Base-by-base conservation (phyloP, 2,329 filamentous ascomycete species). In the Reticulascus tulasneorum region DNA sequence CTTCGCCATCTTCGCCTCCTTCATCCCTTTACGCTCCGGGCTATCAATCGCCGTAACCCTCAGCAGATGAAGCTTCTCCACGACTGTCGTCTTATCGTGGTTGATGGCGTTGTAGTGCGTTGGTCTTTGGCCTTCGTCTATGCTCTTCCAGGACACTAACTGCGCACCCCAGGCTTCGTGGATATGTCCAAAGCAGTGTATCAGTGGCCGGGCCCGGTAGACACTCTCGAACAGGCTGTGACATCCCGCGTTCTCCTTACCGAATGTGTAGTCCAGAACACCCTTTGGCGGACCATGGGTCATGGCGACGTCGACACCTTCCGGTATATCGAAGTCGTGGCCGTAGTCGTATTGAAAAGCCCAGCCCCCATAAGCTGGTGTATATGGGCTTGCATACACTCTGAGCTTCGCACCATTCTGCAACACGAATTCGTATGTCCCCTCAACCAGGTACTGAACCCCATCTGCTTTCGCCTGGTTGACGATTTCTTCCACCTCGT, bases 121-220 rank as follows among this genome's bases (percentile, higher is more conserved):
- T 3, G 58, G 60, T 5, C 11, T 28, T 1, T 22, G 5, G 6
- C 20, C 28, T 15, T 36, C 15, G 11, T 48, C 31, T n/a, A 38
- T 47, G 8, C 44, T 16, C 10, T 52, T 56, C 79, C 78, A 84
- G 2, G 59, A 56, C 0, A 77, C 66, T 4, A 75, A 40, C 34
- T 68, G 71, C 0, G 64, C 69, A 4, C 79, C 79, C 73, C 76
- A 82, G 0, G 62, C 67, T 45, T 77, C 71, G 47, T 79, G 75
- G n/a, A 78, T 70, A 42, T 79, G 75, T 0, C 75, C 75, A 39
- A 77, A 79, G 50, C 73, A 77, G 49, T 77, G 71, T 5, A 79
- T 44, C 7, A 51, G 50, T 2, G 75, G 74, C 19, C 55, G 58
- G 2, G 65, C 60, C 0, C 49, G 48, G 2, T 62, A 57, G 0